Evolutionary conservation across 2,329 filamentous ascomycete species (phyloP), one percentile per base, ranked within the genome.

Genomic region (Cytospora piceae): DNA sequence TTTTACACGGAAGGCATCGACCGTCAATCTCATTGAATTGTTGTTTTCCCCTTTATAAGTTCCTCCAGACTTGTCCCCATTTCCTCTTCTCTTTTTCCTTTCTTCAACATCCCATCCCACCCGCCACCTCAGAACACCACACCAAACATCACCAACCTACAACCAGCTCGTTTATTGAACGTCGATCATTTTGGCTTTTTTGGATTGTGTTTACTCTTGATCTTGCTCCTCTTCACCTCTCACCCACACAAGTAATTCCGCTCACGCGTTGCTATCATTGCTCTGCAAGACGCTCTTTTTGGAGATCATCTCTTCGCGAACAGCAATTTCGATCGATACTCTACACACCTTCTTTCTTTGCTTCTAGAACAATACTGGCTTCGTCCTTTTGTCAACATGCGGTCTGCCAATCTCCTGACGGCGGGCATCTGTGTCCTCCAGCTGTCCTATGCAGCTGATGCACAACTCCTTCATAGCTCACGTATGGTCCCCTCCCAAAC

Each of bases 141-240:
- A 51, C 56, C 55, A 51, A 59, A 64, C 61, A 59, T 60, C 66
- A 65, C 57, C 62, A 55, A 58, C 63, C 64, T 65, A 68, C 61
- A 62, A 67, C 57, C 58, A 67, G 54, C 60, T 63, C 67, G 67
- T 68, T 70, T 70, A 69, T 67, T 67, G 66, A 64, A 67, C 66
- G 67, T 65, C 67, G 61, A 65, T 65, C 64, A 54, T 64, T 69
- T 59, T 46, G 59, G 56, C 42, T 54, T 67, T 68, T 66, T 69
- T 68, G 68, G 56, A 68, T 67, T 59, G 68, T 67, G 63, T 61
- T 65, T 54, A 63, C 51, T n/a, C 24, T 52, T 65, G 37, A 9
- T 59, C 61, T 22, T 49, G 39, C 49, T 56, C 24, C 59, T 62
- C 31, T 49, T 24, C 46, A 49, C 39, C 53, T 42, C 56, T 42